Percentiles rank a stretch among this genome's conserved stretches.
Evolutionary conservation across 2,329 filamentous ascomycete species (phyloP).

Genomic region (Curvularia sp.): DNA sequence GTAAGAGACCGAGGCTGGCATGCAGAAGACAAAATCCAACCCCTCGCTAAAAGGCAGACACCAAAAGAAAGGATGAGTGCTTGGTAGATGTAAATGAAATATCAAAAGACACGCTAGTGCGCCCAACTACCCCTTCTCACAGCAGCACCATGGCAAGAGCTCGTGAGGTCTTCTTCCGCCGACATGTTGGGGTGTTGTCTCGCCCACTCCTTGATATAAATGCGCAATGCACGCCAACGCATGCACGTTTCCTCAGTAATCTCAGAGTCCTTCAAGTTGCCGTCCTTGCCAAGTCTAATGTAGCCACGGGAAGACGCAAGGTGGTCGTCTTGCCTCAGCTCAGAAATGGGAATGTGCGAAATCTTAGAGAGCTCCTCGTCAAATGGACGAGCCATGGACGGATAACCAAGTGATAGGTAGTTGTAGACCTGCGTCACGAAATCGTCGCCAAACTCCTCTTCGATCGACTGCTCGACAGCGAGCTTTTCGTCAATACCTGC

Average conservation of each 20-base stretch:
- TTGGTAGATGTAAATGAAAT: background rate
- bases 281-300: constrained; percentile 63
- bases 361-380: constrained; percentile 88
- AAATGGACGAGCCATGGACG: constrained; percentile 80
- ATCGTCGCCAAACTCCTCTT: constrained; percentile 76
- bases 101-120: constrained; percentile 23
- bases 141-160: constrained; percentile 51
- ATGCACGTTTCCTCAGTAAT: constrained; percentile 63
- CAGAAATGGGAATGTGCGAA: constrained; percentile 69
- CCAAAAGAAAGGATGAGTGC: constrained; percentile 9
- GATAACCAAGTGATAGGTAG: constrained; percentile 92
- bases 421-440: constrained; percentile 98
- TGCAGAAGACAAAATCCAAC: constrained; percentile 12
- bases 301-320: constrained; percentile 72
- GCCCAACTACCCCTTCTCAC: constrained; percentile 59
- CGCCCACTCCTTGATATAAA: constrained; percentile 90
- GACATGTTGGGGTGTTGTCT: constrained; percentile 78
- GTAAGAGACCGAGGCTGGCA: background rate
- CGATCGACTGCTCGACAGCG: constrained; percentile 56
- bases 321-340: constrained; percentile 75
- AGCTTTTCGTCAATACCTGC: constrained; percentile 53
- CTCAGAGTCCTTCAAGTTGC: constrained; percentile 59
- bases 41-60: constrained; percentile 19
- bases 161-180: constrained; percentile 30
- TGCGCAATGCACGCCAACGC: constrained; percentile 81